phyloP scores from a whole-genome alignment of 768 basidiomycete genomes.

The Rhizopogon roseolus region DNA sequence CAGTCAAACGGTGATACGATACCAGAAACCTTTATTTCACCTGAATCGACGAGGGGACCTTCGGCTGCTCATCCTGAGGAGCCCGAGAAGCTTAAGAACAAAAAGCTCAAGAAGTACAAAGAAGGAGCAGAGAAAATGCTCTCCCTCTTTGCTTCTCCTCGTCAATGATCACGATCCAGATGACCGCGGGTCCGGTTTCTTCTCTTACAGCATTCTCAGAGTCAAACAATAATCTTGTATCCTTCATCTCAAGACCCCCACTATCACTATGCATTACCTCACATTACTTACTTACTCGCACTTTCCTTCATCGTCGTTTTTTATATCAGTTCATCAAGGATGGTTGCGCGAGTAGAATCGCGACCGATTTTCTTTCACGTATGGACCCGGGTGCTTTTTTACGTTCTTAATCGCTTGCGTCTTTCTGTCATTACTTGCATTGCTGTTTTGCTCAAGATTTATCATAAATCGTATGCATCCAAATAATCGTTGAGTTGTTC shows the following conservation, averaged over 20 bases:
- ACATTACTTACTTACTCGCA: constrained; percentile 18
- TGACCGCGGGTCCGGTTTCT: constrained; percentile 18
- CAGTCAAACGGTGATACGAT: constrained; percentile 54
- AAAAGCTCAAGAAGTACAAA: constrained; percentile 83
- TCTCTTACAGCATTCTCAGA: not conserved
- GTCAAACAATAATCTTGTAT: constrained; percentile 18
- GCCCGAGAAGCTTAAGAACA: constrained; percentile 60
- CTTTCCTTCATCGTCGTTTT: constrained; percentile 6
- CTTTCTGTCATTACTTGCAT: constrained; percentile 26
- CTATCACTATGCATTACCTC: constrained; percentile 27
- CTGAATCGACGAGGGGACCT: constrained; percentile 25
- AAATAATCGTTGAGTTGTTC: not conserved
- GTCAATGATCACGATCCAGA: constrained; percentile 30
- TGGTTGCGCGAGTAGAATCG: constrained; percentile 20
- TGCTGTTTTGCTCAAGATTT: constrained; percentile 20
- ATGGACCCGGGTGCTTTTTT: constrained; percentile 21
- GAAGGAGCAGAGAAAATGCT: constrained; percentile 84
- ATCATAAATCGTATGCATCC: constrained; percentile 14
- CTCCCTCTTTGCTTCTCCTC: constrained; percentile 75
- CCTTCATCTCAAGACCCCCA: constrained; percentile 14
- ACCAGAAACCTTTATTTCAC: constrained; percentile 17
- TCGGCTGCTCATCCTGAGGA: constrained; percentile 32
- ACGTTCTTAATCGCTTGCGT: constrained; percentile 23
- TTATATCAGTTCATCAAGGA: constrained; percentile 11
- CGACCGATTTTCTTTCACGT: constrained; percentile 2